These are phyloP conservation scores for Fusarium pseudonygamai DNA, from an alignment of 2,329 filamentous ascomycete genomes.

Conservation along the genomic window DNA sequence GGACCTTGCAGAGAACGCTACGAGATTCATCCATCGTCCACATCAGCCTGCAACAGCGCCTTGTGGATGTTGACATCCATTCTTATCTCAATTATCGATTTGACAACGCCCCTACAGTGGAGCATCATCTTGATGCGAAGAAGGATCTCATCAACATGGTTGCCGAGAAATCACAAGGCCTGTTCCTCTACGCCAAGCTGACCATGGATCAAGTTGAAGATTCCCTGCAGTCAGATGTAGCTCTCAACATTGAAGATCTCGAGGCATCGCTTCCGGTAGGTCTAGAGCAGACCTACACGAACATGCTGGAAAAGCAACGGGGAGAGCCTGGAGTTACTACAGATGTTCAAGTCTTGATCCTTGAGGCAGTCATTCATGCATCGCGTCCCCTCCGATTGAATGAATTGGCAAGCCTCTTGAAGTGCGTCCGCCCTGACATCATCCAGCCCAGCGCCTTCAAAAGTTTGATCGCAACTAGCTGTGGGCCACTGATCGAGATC, in stretches of 20 bases:
- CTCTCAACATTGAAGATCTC: slow-evolving; percentile 4
- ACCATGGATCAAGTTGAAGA: slow-evolving; percentile 36
- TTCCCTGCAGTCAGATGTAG: neutral
- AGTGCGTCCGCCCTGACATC: slow-evolving; percentile 36
- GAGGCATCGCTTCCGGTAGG: slow-evolving; percentile 31
- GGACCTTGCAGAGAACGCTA: slow-evolving; percentile 27
- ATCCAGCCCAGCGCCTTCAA: slow-evolving; percentile 43
- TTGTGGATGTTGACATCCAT: slow-evolving; percentile 32
- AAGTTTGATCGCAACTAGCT: slow-evolving; percentile 47
- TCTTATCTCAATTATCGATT: slow-evolving; percentile 32
- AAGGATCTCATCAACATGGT: slow-evolving; percentile 32
- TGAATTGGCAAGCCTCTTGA: slow-evolving; percentile 46
- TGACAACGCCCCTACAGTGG: neutral
- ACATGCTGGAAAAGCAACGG: slow-evolving; percentile 50
- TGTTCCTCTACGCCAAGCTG: slow-evolving; percentile 39
- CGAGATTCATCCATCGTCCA: slow-evolving; percentile 36
- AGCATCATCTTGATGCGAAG: slow-evolving; percentile 1
- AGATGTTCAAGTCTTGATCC: slow-evolving; percentile 48
- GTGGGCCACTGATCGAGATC: slow-evolving; percentile 55
- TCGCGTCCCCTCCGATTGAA: slow-evolving; percentile 51
- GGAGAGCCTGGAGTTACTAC: slow-evolving; percentile 39
- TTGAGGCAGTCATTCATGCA: slow-evolving; percentile 53
- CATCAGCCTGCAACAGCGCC: slow-evolving; percentile 33
- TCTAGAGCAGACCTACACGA: slow-evolving; percentile 45
- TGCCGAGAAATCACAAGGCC: slow-evolving; percentile 15